Conservation (phyloP, 2,329 filamentous ascomycete species). For the Setomelanomma holmii region DNA sequence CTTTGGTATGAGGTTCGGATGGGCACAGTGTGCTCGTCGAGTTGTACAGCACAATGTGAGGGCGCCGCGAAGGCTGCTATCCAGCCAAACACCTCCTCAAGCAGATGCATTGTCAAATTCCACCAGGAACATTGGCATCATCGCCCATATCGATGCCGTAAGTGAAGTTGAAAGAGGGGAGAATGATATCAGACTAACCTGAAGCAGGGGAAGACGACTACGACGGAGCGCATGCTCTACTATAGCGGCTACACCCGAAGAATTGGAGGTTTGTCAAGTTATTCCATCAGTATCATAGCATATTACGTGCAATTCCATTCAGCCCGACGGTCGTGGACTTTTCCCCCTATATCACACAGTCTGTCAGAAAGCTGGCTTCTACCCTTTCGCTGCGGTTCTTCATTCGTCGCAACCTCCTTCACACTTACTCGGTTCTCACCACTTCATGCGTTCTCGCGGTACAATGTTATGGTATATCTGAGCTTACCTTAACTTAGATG, state of each 20-base stretch:
- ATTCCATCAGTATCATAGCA: background rate
- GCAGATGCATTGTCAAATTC: slow-evolving; percentile 64
- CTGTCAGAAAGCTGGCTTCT: too few relatives aligned
- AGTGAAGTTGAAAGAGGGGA: slow-evolving; percentile 34
- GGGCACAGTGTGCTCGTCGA: slow-evolving; percentile 44
- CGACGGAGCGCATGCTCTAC: slow-evolving; percentile 98
- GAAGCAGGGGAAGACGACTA: slow-evolving; percentile 86
- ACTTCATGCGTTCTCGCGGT: too few relatives aligned
- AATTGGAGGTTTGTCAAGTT: slow-evolving; percentile 67
- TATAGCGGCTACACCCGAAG: slow-evolving; percentile 89
- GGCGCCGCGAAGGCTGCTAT: slow-evolving; percentile 37
- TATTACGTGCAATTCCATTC: too few relatives aligned
- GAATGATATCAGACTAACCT: too few relatives aligned
- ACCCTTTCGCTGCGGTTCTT: too few relatives aligned
- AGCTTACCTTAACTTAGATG: slow-evolving; percentile 61
- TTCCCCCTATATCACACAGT: too few relatives aligned
- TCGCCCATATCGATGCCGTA: slow-evolving; percentile 94
- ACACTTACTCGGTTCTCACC: too few relatives aligned
- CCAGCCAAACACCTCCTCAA: slow-evolving; percentile 27
- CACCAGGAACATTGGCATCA: slow-evolving; percentile 96
- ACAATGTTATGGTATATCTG: background rate
- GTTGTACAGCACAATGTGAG: slow-evolving; percentile 41
- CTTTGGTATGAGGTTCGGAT: slow-evolving; percentile 44
- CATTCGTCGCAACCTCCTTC: too few relatives aligned
- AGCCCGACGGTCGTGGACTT: too few relatives aligned